Evolutionary conservation across 78 protist genomes (phyloP).

Genomic region (Guillardia theta): DNA sequence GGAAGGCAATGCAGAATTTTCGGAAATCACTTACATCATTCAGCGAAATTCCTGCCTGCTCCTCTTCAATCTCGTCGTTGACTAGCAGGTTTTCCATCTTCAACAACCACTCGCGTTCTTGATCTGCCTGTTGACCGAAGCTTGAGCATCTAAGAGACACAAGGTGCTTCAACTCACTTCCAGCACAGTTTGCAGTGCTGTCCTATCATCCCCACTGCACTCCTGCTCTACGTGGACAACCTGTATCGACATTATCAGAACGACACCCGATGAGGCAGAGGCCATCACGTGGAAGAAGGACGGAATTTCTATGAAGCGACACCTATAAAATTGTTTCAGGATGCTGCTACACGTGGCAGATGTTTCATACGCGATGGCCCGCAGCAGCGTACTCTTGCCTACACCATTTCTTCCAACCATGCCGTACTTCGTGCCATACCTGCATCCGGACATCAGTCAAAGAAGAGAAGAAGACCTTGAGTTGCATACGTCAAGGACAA

Average conservation of each 20-base stretch:
- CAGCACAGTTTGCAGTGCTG: not conserved
- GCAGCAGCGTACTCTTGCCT: constrained; percentile 7
- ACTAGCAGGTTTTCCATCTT: not conserved
- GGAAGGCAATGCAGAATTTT: not conserved
- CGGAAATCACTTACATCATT: not conserved
- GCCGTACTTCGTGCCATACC: not conserved
- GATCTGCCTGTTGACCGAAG: not conserved
- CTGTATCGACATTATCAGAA: not conserved
- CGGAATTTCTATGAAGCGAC: not conserved
- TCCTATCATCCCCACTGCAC: not conserved
- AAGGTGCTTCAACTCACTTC: too few species aligned
- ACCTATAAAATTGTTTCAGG: too few species aligned
- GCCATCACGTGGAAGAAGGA: not conserved
- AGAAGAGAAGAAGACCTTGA: too few species aligned
- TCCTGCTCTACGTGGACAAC: constrained; percentile 4
- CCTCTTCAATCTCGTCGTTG: not conserved
- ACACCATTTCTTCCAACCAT: not conserved
- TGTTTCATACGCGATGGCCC: too few species aligned
- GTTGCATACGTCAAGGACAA: not conserved
- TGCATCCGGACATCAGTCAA: too few species aligned
- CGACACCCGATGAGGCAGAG: not conserved
- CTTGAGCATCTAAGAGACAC: too few species aligned
- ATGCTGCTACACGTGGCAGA: too few species aligned
- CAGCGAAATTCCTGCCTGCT: not conserved
- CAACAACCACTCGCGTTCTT: constrained; percentile 10